Conservation (phyloP, 179 eudicot species). For the Vitellaria paradoxa region DNA sequence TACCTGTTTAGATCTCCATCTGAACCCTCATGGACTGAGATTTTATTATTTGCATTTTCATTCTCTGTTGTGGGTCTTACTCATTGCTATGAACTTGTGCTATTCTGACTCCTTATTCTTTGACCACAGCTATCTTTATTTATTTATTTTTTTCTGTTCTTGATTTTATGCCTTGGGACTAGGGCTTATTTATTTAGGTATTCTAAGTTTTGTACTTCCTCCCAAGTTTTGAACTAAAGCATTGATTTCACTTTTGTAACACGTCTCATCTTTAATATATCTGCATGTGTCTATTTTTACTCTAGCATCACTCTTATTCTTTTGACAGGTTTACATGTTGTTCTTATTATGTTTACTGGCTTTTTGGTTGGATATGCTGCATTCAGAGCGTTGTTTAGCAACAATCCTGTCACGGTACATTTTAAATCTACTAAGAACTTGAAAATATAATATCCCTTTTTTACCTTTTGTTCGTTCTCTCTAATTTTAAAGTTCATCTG, state of each 20-base stretch:
- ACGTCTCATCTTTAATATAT: neutral
- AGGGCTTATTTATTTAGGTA: too few relatives aligned
- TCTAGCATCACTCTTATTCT: constrained; percentile 3
- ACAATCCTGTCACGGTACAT: constrained; percentile 75
- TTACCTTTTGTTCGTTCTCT: neutral
- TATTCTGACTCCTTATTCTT: too few relatives aligned
- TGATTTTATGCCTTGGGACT: too few relatives aligned
- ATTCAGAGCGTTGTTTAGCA: constrained; percentile 84
- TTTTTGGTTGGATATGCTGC: constrained; percentile 81
- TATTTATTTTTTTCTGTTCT: too few relatives aligned
- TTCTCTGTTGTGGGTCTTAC: too few relatives aligned
- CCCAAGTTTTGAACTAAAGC: too few relatives aligned
- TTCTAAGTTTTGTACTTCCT: too few relatives aligned
- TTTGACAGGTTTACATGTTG: constrained; percentile 81
- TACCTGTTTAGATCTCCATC: too few relatives aligned
- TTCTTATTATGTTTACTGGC: constrained; percentile 82
- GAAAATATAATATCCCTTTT: neutral
- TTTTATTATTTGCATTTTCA: too few relatives aligned
- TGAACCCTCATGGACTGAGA: too few relatives aligned
- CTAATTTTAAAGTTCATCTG: neutral
- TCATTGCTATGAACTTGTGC: too few relatives aligned
- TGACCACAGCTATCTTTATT: too few relatives aligned
- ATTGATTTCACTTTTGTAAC: neutral
- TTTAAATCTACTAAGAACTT: neutral
- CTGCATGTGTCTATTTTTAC: neutral